Conservation (phyloP, 177 flowering plant genomes). For the Vitis hybrid region DNA sequence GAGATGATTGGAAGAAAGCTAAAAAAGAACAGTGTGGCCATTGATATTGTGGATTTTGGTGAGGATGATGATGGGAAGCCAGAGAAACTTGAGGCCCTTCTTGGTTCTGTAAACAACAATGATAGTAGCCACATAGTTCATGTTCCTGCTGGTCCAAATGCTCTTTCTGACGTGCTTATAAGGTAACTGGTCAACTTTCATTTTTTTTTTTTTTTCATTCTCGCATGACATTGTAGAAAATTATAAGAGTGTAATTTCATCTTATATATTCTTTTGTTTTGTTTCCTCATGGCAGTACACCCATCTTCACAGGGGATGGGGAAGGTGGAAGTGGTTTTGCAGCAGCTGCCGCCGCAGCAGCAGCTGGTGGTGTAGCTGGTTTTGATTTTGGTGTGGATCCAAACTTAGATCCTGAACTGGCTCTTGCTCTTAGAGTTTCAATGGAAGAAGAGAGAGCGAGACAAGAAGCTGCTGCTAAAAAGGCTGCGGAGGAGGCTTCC, state of each 20-base stretch:
- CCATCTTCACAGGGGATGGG: conserved; percentile 93
- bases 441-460: conserved; percentile 99
- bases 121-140: conserved; percentile 91
- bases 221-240: background rate
- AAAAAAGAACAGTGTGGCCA: conserved; percentile 93
- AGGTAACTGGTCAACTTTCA: conserved; percentile 39
- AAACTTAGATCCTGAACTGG: conserved; percentile 94
- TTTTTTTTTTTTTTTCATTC: background rate
- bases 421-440: conserved; percentile 96
- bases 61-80: conserved; percentile 88
- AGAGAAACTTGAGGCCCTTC: conserved; percentile 89
- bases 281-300: conserved; percentile 57
- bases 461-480: conserved; percentile 97
- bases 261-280: background rate
- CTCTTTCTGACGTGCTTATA: conserved; percentile 89
- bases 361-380: conserved; percentile 77
- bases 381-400: conserved; percentile 99
- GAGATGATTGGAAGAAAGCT: conserved; percentile 88
- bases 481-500: conserved; percentile 84
- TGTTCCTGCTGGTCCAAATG: conserved; percentile 82
- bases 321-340: conserved; percentile 95
- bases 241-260: background rate
- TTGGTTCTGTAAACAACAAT: conserved; percentile 82
- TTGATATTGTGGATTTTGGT: conserved; percentile 93
- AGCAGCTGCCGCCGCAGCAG: conserved; percentile 89